These are phyloP conservation scores for Flaveria ramosissima DNA, from an alignment of 129 eudicot genomes.

Conservation along the genomic window DNA sequence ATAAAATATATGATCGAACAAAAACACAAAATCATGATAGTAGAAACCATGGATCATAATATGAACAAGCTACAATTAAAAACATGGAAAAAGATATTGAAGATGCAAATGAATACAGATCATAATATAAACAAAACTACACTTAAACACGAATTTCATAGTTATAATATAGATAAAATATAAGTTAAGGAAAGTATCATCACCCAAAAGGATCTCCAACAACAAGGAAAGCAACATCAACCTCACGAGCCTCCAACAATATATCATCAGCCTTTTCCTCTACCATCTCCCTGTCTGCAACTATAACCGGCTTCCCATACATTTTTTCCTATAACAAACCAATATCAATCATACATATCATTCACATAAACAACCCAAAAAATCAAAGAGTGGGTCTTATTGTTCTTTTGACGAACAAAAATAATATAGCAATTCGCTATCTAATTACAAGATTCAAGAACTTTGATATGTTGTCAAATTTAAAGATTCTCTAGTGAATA, in stretches of 20 bases:
- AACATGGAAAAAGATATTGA: background rate
- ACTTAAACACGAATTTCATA: slow-evolving; percentile 23
- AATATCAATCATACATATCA: slow-evolving; percentile 11
- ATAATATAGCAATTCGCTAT: background rate
- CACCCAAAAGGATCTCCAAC: slow-evolving; percentile 99
- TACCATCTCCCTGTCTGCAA: slow-evolving; percentile 82
- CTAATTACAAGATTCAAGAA: background rate
- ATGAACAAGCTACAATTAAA: background rate
- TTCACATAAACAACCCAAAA: background rate
- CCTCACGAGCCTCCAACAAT: slow-evolving; percentile 62
- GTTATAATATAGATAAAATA: background rate
- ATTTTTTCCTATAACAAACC: slow-evolving; percentile 49
- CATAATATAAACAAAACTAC: background rate
- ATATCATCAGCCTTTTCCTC: slow-evolving; percentile 80
- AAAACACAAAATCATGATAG: slow-evolving; percentile 48
- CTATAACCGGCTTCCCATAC: slow-evolving; percentile 59
- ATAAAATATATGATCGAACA: slow-evolving; percentile 29
- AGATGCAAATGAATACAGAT: background rate
- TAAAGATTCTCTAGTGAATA: too few species aligned
- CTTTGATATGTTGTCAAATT: background rate
- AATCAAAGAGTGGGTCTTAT: background rate
- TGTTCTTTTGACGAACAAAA: background rate
- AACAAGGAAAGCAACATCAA: slow-evolving; percentile 86
- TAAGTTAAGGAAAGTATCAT: background rate
- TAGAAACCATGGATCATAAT: too few species aligned